Base-by-base conservation (phyloP, 2,329 filamentous ascomycete genomes). In the Talaromyces atroroseus region DNA sequence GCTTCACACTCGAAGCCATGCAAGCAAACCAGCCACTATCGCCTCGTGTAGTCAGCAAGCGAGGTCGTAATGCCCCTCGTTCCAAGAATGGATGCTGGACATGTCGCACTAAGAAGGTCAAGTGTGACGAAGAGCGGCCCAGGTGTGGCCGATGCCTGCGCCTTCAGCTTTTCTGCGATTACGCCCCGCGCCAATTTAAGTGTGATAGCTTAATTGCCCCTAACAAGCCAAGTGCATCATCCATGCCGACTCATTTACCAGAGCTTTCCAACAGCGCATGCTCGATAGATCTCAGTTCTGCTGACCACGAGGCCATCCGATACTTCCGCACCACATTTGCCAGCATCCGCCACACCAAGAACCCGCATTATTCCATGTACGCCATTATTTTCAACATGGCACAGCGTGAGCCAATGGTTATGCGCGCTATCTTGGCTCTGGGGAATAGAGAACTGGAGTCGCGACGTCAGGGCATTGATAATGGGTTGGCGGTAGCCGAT, bases 91-190 rank as follows among this genome's bases (percentile, higher is more conserved):
- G 47, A 5, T 49, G 47, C 18, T 49, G 47, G 47, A 8, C 47
- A 11, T 49, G 47, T 20, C 47, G 47, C 18, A 23, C 32, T 5
- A 49, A 49, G 47, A 49, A 49, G 26, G 47, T 49, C 47, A 49
- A 49, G 18, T 49, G 47, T 20, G 47, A 49, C 18, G 47, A 49
- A 16, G 18, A 29, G n/a, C 47, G 47, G 11, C 47, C 47, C 10
- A 8, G 7, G 10, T 49, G 47, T 18, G 12, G 32, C 20, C 21
- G 47, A 32, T 49, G 47, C 23, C 8, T 12, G 2, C 12, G 47
- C 7, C 26, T 49, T 26, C 5, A 7, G 12, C 21, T 23, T 10
- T 5, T 14, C 26, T 49, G 47, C 18, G 47, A 49, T 23, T 49
- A 49, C 32, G 32, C 24, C 12, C 47, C 21, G 8, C 47, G 47